Conservation (phyloP, 345 rosid genomes). For the Boechera stricta region DNA sequence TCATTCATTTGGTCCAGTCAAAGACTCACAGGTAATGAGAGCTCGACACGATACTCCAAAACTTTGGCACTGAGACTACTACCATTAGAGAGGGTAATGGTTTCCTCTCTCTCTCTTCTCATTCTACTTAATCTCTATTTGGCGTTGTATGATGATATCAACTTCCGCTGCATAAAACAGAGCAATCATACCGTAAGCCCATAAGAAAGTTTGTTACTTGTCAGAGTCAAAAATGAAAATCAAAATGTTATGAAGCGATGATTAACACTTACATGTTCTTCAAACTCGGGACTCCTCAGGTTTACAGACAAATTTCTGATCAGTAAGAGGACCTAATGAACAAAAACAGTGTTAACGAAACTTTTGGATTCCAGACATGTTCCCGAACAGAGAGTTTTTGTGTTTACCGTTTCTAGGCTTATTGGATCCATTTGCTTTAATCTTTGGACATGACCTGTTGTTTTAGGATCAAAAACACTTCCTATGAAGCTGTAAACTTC, state of each 20-base stretch:
- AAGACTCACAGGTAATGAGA: background rate
- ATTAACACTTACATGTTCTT: constrained; percentile 67
- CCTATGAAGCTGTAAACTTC: constrained; percentile 78
- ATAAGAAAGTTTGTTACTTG: background rate
- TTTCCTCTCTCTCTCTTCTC: background rate
- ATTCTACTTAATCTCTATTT: background rate
- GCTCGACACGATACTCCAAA: background rate
- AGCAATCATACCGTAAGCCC: background rate
- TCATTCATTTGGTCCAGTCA: constrained; percentile 8
- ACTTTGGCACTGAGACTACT: background rate
- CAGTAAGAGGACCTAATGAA: constrained; percentile 68
- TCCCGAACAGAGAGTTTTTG: background rate
- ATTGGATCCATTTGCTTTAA: constrained; percentile 80
- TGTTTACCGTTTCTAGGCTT: constrained; percentile 72
- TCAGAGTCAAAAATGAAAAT: background rate
- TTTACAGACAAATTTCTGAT: constrained; percentile 85
- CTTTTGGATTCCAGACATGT: background rate
- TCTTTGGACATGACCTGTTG: constrained; percentile 66
- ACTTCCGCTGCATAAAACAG: constrained; percentile 22
- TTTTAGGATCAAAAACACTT: constrained; percentile 71
- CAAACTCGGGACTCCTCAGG: constrained; percentile 73
- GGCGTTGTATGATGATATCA: constrained; percentile 25
- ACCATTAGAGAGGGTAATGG: background rate
- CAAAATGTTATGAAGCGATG: background rate
- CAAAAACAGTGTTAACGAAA: background rate